Conservation (phyloP, 2,329 filamentous ascomycete species). For the Sporothrix protearum region DNA sequence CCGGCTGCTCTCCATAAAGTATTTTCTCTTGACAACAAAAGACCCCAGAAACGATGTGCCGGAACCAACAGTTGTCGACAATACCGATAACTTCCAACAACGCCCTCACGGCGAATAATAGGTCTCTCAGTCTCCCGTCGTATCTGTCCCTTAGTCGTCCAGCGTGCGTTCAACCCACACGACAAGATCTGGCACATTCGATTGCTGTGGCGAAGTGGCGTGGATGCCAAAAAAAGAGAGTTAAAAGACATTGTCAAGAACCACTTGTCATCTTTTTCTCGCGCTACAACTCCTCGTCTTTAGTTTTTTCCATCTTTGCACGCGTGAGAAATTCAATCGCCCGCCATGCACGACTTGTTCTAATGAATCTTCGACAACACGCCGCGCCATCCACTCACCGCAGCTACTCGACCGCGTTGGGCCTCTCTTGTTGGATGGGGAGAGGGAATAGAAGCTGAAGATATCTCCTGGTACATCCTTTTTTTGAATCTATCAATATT, state of each 20-base stretch:
- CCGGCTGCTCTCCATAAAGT: not conserved
- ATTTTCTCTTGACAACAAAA: too few species aligned
- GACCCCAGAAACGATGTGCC: not conserved
- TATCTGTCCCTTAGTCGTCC: not conserved
- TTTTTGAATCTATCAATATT: not conserved
- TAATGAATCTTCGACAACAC: constrained; percentile 18
- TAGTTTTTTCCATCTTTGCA: not conserved
- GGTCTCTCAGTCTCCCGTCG: not conserved
- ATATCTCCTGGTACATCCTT: not conserved
- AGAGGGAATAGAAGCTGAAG: not conserved
- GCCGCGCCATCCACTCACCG: constrained; percentile 18
- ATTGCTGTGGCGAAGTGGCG: not conserved
- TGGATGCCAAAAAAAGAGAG: not conserved
- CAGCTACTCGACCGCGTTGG: not conserved
- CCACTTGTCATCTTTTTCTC: not conserved
- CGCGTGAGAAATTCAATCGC: not conserved
- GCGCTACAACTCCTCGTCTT: not conserved
- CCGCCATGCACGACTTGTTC: not conserved
- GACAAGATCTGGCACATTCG: not conserved
- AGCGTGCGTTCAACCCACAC: not conserved
- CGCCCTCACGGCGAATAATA: not conserved
- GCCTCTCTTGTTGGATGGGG: not conserved
- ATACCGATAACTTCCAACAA: not conserved
- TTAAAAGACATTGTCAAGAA: not conserved
- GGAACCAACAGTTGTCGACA: not conserved